These are phyloP conservation scores for Phaseolus lunatus DNA, from an alignment of 306 rosid genomes.

Conservation along the genomic window DNA sequence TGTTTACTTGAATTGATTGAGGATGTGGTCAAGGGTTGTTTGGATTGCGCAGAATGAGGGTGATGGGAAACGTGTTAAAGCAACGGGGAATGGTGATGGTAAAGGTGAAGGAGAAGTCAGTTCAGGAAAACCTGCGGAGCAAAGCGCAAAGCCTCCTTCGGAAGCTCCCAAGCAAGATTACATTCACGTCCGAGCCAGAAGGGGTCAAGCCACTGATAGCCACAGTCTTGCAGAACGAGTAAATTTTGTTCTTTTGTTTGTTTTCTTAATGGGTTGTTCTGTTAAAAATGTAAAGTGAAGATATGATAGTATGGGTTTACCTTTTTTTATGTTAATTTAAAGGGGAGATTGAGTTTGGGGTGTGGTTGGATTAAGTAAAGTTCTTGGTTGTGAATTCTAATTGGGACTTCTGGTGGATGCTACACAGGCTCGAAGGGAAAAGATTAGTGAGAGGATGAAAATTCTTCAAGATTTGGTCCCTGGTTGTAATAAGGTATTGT, in stretches of 20 bases:
- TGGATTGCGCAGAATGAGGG: conserved; percentile 62
- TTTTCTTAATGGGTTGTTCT: not conserved
- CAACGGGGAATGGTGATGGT: conserved; percentile 49
- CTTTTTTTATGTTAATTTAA: conserved; percentile 11
- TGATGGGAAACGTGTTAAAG: conserved; percentile 70
- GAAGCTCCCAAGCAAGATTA: conserved; percentile 87
- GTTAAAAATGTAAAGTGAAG: not conserved
- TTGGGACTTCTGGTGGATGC: conserved; percentile 34
- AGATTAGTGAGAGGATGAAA: conserved; percentile 94
- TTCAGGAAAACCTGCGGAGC: conserved; percentile 74
- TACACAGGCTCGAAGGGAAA: conserved; percentile 90
- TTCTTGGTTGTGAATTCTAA: conserved; percentile 42
- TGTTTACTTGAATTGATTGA: too few relatives aligned
- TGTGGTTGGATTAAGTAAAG: conserved; percentile 40
- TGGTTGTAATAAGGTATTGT: conserved; percentile 87
- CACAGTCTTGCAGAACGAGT: conserved; percentile 97
- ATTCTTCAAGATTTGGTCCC: conserved; percentile 96
- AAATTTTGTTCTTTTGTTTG: conserved; percentile 12
- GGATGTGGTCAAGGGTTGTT: not conserved
- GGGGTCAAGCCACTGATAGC: conserved; percentile 98
- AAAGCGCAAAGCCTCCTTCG: conserved; percentile 59
- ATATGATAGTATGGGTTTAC: not conserved
- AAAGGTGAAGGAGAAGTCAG: conserved; percentile 69
- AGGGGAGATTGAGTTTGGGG: conserved; percentile 15
- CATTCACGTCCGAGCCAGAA: conserved; percentile 90